phyloP scores from a whole-genome alignment of 2,329 filamentous ascomycete species.

The Proliferodiscus dingleyae region DNA sequence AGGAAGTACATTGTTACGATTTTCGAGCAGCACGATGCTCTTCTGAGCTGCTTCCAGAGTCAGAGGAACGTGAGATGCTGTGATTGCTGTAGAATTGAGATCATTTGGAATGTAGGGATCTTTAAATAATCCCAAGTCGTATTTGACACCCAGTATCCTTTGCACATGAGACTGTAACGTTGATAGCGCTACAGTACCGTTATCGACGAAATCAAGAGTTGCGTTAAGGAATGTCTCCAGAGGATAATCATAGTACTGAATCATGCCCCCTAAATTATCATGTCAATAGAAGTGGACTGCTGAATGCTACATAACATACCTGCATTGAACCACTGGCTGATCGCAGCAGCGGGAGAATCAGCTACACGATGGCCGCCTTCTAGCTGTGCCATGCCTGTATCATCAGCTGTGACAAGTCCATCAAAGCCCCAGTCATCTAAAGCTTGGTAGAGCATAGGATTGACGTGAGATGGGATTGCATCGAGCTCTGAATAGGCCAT shows the following conservation, averaged over 20 bases:
- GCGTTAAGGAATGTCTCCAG: conserved; percentile 36
- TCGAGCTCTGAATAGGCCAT: conserved; percentile 42
- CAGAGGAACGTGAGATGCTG: conserved; percentile 32
- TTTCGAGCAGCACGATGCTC: conserved; percentile 40
- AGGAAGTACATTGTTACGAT: conserved; percentile 37
- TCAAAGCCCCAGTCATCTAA: conserved; percentile 38
- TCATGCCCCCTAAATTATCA: conserved; percentile 29
- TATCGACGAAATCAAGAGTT: conserved; percentile 33
- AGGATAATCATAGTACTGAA: conserved; percentile 42
- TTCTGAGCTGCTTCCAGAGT: conserved; percentile 40
- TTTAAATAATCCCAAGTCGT: conserved; percentile 40
- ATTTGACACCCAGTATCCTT: conserved; percentile 38
- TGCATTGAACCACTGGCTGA: conserved; percentile 41
- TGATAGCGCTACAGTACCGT: conserved; percentile 33
- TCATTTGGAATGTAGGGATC: conserved; percentile 34
- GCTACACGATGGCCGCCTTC: conserved; percentile 35
- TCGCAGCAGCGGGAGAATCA: conserved; percentile 35
- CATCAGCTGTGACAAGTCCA: conserved; percentile 39
- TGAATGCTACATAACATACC: conserved; percentile 24
- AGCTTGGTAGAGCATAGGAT: conserved; percentile 36
- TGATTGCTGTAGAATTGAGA: conserved; percentile 34
- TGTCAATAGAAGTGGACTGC: background rate
- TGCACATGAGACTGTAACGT: conserved; percentile 35
- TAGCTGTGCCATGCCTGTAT: conserved; percentile 34
- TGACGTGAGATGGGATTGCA: conserved; percentile 36